Evolutionary conservation across 805 yeast genomes (phyloP).

Genomic region (Candida vaughaniae): DNA sequence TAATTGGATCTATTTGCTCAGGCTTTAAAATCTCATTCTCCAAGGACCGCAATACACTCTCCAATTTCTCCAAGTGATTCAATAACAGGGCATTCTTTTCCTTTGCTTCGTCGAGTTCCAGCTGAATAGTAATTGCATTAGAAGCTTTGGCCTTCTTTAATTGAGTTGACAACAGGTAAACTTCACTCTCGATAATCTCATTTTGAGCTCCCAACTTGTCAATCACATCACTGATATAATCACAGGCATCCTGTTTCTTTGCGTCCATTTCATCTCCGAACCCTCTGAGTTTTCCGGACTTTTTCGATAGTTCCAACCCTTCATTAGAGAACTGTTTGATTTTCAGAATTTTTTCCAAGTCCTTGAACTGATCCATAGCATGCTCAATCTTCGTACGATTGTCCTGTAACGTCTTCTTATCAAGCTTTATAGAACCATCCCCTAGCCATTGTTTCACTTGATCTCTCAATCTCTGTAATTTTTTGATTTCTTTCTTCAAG

Average conservation of each 20-base stretch:
- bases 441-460: constrained; percentile 94
- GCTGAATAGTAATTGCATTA: constrained; percentile 45
- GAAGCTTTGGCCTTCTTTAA: constrained; percentile 51
- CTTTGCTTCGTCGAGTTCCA: constrained; percentile 60
- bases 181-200: constrained; percentile 74
- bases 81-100: constrained; percentile 69
- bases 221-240: constrained; percentile 66
- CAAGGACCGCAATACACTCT: constrained; percentile 68
- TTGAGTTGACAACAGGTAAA: constrained; percentile 30
- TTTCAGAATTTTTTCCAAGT: constrained; percentile 88
- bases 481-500: constrained; percentile 91
- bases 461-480: constrained; percentile 88
- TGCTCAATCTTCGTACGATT: constrained; percentile 72
- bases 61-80: constrained; percentile 76
- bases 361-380: constrained; percentile 95
- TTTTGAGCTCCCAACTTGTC: constrained; percentile 82
- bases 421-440: constrained; percentile 86
- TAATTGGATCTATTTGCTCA: constrained; percentile 69
- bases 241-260: constrained; percentile 70
- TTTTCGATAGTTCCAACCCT: constrained; percentile 65
- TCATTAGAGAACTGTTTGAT: constrained; percentile 93
- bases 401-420: constrained; percentile 46
- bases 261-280: constrained; percentile 73
- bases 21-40: constrained; percentile 81
- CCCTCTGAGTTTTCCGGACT: constrained; percentile 15